Conservation (phyloP, 1,284 basidiomycete species). For the Cryptococcus deneoformans region DNA sequence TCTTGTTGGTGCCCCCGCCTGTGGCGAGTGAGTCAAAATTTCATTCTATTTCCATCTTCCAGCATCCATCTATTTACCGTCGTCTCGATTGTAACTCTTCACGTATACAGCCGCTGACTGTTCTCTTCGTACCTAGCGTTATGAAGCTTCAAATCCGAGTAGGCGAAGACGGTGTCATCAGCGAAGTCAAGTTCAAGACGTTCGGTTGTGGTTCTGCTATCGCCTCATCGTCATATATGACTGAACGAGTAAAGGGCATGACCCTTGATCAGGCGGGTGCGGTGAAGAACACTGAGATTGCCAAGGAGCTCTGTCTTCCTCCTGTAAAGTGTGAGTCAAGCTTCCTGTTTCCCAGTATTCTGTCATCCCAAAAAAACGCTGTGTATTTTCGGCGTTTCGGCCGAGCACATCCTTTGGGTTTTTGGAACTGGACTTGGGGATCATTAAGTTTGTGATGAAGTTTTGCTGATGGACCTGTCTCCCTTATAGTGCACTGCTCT, state of each 20-base stretch:
- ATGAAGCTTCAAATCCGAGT: constrained; percentile 99
- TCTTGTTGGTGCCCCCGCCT: constrained; percentile 84
- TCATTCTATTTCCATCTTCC: not conserved
- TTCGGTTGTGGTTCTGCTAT: constrained; percentile 91
- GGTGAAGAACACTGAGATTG: constrained; percentile 99
- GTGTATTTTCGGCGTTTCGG: not conserved
- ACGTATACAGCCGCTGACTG: not conserved
- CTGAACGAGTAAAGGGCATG: constrained; percentile 94
- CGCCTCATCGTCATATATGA: constrained; percentile 95
- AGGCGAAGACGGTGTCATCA: constrained; percentile 84
- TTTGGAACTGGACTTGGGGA: too few species aligned
- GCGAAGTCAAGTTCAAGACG: constrained; percentile 98
- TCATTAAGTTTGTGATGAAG: not conserved
- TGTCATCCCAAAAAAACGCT: not conserved
- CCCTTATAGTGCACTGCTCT: constrained; percentile 53
- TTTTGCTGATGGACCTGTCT: not conserved
- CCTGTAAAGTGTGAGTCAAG: constrained; percentile 87
- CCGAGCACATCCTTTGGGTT: not conserved
- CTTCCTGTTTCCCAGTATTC: not conserved
- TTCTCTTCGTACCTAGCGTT: constrained; percentile 62
- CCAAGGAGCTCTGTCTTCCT: constrained; percentile 90
- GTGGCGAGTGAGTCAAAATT: constrained; percentile 45
- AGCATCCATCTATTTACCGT: not conserved
- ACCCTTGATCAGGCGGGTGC: constrained; percentile 89
- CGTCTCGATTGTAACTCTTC: not conserved